A percentile compares a stretch with the other conserved stretches of the same genome.
Evolutionary conservation across 306 rosid species (phyloP).

Genomic region (Citrullus amarus): DNA sequence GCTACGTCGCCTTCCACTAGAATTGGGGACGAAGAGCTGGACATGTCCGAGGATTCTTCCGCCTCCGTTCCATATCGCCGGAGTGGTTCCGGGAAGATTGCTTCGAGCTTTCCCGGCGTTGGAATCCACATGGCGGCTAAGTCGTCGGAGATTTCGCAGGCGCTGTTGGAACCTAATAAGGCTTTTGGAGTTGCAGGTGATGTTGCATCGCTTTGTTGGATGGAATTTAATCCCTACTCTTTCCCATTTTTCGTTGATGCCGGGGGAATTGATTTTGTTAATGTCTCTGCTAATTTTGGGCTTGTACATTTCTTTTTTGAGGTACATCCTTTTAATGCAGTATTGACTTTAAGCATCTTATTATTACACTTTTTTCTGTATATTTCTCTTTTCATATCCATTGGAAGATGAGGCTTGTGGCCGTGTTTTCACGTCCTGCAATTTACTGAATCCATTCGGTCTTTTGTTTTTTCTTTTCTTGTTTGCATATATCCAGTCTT

Average conservation of each 20-base stretch:
- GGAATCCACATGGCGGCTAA: conserved; percentile 10
- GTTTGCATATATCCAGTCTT: background rate
- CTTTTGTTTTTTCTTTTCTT: background rate
- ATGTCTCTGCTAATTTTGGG: background rate
- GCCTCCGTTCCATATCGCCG: conserved; percentile 23
- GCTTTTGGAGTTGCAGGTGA: background rate
- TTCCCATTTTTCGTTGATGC: background rate
- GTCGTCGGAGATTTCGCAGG: background rate
- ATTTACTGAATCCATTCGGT: background rate
- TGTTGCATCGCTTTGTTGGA: background rate
- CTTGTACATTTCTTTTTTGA: background rate
- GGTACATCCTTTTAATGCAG: background rate
- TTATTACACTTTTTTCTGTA: background rate
- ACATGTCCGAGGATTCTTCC: background rate
- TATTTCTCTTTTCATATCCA: background rate
- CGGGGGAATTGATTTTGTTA: background rate
- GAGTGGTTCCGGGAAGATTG: conserved; percentile 26
- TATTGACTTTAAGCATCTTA: background rate
- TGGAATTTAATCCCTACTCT: background rate
- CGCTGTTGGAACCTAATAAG: background rate
- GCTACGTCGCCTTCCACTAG: conserved; percentile 26
- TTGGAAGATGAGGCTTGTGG: background rate
- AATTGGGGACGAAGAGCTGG: background rate
- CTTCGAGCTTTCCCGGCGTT: conserved; percentile 14
- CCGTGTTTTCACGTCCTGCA: background rate